Base-by-base conservation (phyloP, 1,284 basidiomycete species). In the Ganoderma resinaceum region DNA sequence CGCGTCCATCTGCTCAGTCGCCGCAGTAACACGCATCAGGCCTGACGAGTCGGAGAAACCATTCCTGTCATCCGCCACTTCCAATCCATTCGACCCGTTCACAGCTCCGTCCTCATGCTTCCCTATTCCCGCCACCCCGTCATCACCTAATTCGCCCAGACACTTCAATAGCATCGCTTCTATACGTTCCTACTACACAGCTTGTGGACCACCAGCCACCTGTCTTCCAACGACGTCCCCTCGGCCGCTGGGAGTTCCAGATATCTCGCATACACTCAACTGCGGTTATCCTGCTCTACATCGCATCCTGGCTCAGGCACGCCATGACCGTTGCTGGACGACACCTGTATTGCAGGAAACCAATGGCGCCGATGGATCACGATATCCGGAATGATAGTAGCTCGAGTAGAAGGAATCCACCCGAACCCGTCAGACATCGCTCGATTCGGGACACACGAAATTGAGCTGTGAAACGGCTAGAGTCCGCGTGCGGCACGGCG, bases 41-140 rank as follows among this genome's bases (percentile, higher is more conserved):
- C 43, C 53, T 63, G 46, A 64, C 66, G 62, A 66, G 61, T 52
- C 46, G 46, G 46, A 52, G 46, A 52, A 52, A 58, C 63, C 23
- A n/a, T 52, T 62, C 58, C 67, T 72, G 68, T 65, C 71, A 72
- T 70, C 60, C 68, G 52, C 71, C 62, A 40, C 62, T 60, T 60
- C 33, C 55, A 58, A 37, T 58, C 33, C 52, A 55, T 57, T 57
- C 53, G 16, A 20, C 18, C 16, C 55, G 33, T 37, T 37, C 33
- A 35, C 55, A 57, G 29, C 55, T 35, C 55, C 33, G 55, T 57
- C 55, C 55, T 57, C 55, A 57, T 20, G 31, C 20, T 8, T 33
- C 33, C 23, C 58, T 40, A 40, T 40, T 26, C 58, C 37, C 58
- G 58, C 8, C 23, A n/a, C n/a, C 26, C 37, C 58, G 55, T n/a